Evolutionary conservation across 768 basidiomycete species (phyloP).

Genomic region (Astraeus odoratus): DNA sequence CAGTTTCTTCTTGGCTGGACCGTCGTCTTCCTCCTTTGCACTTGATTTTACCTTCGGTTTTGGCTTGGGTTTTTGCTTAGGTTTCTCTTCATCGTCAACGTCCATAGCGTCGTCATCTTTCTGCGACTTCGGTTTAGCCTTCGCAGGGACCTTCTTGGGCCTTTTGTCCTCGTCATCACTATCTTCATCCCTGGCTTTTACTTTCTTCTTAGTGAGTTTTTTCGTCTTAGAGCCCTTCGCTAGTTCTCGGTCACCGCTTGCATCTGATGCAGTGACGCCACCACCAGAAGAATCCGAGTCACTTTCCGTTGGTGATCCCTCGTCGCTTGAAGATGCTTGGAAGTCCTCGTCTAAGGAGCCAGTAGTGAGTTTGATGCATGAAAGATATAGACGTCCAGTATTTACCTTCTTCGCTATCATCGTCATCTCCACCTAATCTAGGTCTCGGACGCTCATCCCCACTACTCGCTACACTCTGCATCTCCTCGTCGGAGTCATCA

Average conservation of each 20-base stretch:
- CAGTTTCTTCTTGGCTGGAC: constrained; percentile 70
- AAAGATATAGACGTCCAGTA: neutral
- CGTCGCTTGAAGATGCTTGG: constrained; percentile 75
- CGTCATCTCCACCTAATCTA: constrained; percentile 46
- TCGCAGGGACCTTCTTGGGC: constrained; percentile 42
- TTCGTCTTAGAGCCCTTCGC: constrained; percentile 34
- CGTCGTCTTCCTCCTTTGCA: constrained; percentile 34
- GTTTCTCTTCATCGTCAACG: constrained; percentile 33
- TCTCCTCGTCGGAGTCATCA: constrained; percentile 72
- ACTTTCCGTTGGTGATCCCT: constrained; percentile 77
- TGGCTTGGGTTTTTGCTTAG: constrained; percentile 36
- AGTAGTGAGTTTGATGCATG: constrained; percentile 2
- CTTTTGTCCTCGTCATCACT: constrained; percentile 36
- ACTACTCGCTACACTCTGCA: constrained; percentile 73
- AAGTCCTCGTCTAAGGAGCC: constrained; percentile 78
- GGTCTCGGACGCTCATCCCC: constrained; percentile 54
- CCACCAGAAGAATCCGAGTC: constrained; percentile 60
- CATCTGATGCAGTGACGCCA: constrained; percentile 77
- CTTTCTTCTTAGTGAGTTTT: constrained; percentile 35
- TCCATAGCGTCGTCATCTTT: constrained; percentile 45
- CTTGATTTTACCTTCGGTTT: constrained; percentile 32
- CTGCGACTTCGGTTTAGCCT: constrained; percentile 38
- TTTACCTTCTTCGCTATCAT: constrained; percentile 71
- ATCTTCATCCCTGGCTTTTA: constrained; percentile 37
- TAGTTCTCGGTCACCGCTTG: constrained; percentile 70